Evolutionary conservation across 2,329 filamentous ascomycete genomes (phyloP), one percentile per base, ranked within the genome.

Genomic region (Biscogniauxia sp.): DNA sequence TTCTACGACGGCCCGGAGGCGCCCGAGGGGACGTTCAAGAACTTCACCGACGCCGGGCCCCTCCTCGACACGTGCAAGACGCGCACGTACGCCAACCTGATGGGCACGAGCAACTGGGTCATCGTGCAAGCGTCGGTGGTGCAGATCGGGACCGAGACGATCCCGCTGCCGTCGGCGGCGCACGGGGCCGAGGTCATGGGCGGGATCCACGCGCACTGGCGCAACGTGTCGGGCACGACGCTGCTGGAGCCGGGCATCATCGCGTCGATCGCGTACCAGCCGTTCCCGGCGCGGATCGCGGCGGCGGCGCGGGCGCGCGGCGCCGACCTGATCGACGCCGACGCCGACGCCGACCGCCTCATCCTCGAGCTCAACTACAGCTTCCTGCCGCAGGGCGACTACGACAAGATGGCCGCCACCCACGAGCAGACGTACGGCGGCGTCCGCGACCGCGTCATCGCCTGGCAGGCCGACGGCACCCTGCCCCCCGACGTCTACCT

Each of bases 1-100:
- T 88, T 87, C 75, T 88, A 88, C 69, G 83, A 88, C 69, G 86
- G 82, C 2, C 76, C 78, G 0, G 70, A 72, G 20, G 80, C 81
- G 0, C 84, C 85, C 0, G 69, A 75, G 0, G 80, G 76, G 5
- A 78, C 82, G 2, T 88, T 89, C 63, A 76, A 79, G 59, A 81
- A 82, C 62, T 89, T 89, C 69, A 80, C 80, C 1, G 76, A 77
- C 32, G 77, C 81, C 41, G 72, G 74, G 0, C 77, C 79, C 1
- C 54, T 77, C 0, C 68, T 78, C 5, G 80, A 84, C 67, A 79
- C 74, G 2, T 76, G 75, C n/a, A 78, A 78, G 63, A 76, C 76
- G 1, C 81, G 77, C 61, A 78, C 74, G 1, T 84, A 84, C 64
- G 74, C 77, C 37, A 76, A 79, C 41, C 71, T 85, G 7, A 78